Evolutionary conservation across 768 basidiomycete genomes (phyloP).

Genomic region (Tricholoma sp.): DNA sequence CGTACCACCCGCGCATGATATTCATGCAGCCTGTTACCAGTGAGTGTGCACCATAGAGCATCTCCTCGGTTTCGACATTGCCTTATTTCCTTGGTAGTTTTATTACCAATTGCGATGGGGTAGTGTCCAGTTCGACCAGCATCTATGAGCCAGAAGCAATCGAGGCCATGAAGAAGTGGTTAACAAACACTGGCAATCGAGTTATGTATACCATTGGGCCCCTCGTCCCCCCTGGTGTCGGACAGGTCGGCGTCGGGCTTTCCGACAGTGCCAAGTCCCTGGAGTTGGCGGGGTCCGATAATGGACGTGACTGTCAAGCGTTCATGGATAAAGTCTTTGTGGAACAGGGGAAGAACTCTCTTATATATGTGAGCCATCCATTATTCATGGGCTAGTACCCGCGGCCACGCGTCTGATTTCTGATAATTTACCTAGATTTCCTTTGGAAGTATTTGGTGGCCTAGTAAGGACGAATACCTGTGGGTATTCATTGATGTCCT

Average conservation of each 20-base stretch:
- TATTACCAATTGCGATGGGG: background rate
- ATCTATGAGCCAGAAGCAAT: constrained; percentile 13
- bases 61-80: too few species aligned
- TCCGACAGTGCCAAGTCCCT: background rate
- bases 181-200: constrained; percentile 4
- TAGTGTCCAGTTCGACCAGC: background rate
- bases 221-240: constrained; percentile 6
- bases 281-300: background rate
- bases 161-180: constrained; percentile 12
- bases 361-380: constrained; percentile 14
- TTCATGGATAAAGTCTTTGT: constrained; percentile 10
- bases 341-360: constrained; percentile 12
- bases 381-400: background rate
- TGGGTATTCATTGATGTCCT: constrained; percentile 4
- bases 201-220: constrained; percentile 16
- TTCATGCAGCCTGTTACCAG: too few species aligned
- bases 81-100: too few species aligned
- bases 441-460: constrained; percentile 12
- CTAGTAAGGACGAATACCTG: constrained; percentile 5
- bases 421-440: constrained; percentile 1
- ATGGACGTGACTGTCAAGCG: background rate
- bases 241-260: background rate
- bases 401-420: background rate
- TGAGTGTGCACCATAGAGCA: too few species aligned
- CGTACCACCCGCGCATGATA: too few species aligned